Base-by-base conservation (phyloP, 306 rosid species). In the Herpetospermum pedunculosum region DNA sequence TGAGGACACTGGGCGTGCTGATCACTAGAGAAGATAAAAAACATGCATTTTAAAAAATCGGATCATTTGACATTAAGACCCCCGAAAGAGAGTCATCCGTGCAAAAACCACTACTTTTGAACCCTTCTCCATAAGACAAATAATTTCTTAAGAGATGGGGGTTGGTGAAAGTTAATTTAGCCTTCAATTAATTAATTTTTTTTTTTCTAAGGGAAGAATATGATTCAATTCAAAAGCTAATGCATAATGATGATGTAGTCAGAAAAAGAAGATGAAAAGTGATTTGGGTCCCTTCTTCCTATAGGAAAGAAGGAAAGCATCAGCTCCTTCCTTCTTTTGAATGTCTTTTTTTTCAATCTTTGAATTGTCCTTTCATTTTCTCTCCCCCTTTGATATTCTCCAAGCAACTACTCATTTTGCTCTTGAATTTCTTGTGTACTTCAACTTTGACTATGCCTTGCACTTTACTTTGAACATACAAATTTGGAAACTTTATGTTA, bases 301-400 rank as follows among this genome's bases (percentile, higher is more conserved):
- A 37, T 16, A n/a, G 19, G 1, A 62, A 62, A 62, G 46, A 34
- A 32, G 40, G 6, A 35, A 64, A 63, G 70, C 71, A 64, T 65
- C 18, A 21, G 40, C 47, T 41, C 14, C 28, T 35, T 54, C 3
- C 23, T 29, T 32, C 43, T 32, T 60, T 60, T 60, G 68, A 60
- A 60, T 30, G 68, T 15, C 43, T 60, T 6, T 41, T 67, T 67
- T 40, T 40, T 6, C 50, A 21, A 13, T 23, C 72, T 67, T 67
- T 67, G 52, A 67, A 67, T 67, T 5, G 72, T 40, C 72, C 52
- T 67, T 67, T 67, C 47, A 35, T 35, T 40, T 41, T 41, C 52
- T 67, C 50, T 43, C 38, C 73, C 21, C 21, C 72, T 41, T 67
- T 19, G 19, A 37, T 11, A 3, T 19, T 21, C 71, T 64, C 48